These are phyloP conservation scores for Chara braunii DNA, from an alignment of 139 green algal genomes.

Conservation along the genomic window DNA sequence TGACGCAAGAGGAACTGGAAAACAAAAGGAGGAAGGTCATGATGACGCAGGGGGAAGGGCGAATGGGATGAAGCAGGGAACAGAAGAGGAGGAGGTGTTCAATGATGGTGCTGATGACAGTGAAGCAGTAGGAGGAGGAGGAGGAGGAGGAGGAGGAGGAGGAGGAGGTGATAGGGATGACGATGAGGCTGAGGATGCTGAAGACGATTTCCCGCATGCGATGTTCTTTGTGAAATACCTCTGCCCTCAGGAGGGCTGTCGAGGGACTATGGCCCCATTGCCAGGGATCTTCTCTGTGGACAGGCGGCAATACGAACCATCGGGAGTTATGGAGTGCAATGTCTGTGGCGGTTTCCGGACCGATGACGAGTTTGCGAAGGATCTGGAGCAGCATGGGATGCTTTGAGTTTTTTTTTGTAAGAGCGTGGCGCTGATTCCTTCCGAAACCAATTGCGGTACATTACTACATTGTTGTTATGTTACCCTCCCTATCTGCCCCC, in stretches of 20 bases:
- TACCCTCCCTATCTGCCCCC: too few species aligned
- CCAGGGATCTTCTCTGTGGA: not conserved
- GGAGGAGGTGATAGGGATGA: not conserved
- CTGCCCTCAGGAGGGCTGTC: slow-evolving; percentile 7
- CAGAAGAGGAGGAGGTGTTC: not conserved
- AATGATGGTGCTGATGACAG: not conserved
- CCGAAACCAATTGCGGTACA: too few species aligned
- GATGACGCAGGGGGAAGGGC: not conserved
- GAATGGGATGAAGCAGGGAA: slow-evolving; percentile 4
- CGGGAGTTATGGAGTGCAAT: slow-evolving; percentile 25
- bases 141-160: not conserved
- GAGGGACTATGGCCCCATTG: slow-evolving; percentile 15
- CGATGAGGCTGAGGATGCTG: not conserved
- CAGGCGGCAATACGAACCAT: not conserved
- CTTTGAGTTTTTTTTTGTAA: too few species aligned
- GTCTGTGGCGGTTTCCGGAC: slow-evolving; percentile 9
- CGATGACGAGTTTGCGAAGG: not conserved
- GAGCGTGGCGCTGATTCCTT: too few species aligned
- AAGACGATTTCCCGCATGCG: slow-evolving; percentile 4
- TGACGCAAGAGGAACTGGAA: not conserved
- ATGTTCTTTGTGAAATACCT: slow-evolving; percentile 28
- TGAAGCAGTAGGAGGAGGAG: not conserved
- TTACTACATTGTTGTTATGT: too few species aligned
- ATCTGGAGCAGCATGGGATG: too few species aligned
- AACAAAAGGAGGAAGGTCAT: not conserved